These are phyloP conservation scores for Ogataea siamensis DNA, from an alignment of 805 yeast species.

Conservation along the genomic window DNA sequence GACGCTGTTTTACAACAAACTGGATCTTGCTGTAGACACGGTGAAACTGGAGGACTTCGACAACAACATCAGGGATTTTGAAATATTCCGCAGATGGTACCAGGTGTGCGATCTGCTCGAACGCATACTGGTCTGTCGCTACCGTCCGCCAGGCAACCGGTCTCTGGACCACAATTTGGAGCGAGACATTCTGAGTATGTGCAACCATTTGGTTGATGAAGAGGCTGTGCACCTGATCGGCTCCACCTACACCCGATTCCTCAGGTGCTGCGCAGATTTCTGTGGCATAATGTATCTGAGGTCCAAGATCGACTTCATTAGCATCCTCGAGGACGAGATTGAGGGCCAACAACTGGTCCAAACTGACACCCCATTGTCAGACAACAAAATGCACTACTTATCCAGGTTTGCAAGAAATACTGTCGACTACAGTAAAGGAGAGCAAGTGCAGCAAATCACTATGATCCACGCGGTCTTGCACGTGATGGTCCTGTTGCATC, in stretches of 20 bases:
- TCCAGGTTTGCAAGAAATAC: conserved; percentile 19
- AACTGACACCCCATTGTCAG: conserved; percentile 21
- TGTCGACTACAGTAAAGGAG: conserved; percentile 12
- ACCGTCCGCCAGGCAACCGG: conserved; percentile 33
- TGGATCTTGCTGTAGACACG: conserved; percentile 29
- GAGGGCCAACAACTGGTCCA: conserved; percentile 6
- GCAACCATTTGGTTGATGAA: conserved; percentile 3
- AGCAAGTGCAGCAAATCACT: conserved; percentile 28
- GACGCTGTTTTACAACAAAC: conserved; percentile 27
- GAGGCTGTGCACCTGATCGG: conserved; percentile 12
- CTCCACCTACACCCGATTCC: conserved; percentile 15
- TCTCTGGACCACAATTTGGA: conserved; percentile 24
- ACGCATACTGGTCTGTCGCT: conserved; percentile 25
- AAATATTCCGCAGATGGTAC: conserved; percentile 26
- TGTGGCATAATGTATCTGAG: conserved; percentile 28
- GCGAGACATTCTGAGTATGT: conserved; percentile 22
- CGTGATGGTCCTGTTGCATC: conserved; percentile 28
- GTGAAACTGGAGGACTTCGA: conserved; percentile 29
- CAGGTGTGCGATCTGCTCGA: conserved; percentile 26
- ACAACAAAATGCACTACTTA: conserved; percentile 20
- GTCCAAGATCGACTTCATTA: conserved; percentile 30
- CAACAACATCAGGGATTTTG: conserved; percentile 25
- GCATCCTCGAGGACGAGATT: conserved; percentile 24
- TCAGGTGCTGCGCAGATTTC: conserved; percentile 22
- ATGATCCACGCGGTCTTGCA: conserved; percentile 31